These are phyloP conservation scores for Nemania bipapillata DNA, from an alignment of 2,329 filamentous ascomycete genomes.

Conservation along the genomic window DNA sequence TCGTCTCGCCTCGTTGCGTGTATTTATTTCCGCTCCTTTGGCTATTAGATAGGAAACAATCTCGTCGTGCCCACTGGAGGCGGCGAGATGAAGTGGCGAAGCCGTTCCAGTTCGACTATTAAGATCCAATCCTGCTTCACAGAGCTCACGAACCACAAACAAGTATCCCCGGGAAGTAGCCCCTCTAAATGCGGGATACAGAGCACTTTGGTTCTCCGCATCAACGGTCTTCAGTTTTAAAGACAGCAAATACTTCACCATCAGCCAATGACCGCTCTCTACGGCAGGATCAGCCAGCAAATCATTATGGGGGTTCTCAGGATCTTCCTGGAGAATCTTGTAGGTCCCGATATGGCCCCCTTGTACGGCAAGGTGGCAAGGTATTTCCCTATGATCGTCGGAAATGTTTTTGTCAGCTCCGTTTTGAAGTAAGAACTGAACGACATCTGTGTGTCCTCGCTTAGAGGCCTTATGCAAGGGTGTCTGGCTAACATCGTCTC, in stretches of 20 bases:
- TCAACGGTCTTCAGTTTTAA: neutral
- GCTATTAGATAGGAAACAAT: neutral
- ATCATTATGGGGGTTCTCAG: neutral
- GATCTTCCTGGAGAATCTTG: neutral
- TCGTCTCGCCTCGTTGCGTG: neutral
- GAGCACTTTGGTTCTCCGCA: neutral
- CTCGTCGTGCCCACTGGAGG: neutral
- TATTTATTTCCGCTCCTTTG: neutral
- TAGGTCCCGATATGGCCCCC: neutral
- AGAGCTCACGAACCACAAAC: neutral
- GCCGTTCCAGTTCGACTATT: neutral
- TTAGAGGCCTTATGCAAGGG: neutral
- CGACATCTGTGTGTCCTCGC: neutral
- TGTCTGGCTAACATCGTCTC: neutral
- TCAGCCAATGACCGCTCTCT: neutral
- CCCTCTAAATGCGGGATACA: neutral
- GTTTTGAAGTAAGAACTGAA: neutral
- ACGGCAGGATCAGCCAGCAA: neutral
- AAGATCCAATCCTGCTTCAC: neutral
- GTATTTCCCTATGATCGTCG: neutral
- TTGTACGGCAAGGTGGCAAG: neutral
- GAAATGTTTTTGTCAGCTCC: neutral
- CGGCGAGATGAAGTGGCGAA: neutral
- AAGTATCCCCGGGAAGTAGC: neutral
- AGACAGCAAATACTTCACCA: neutral